Conservation (phyloP, 169 alveolate species). For the Perkinsus olseni region DNA sequence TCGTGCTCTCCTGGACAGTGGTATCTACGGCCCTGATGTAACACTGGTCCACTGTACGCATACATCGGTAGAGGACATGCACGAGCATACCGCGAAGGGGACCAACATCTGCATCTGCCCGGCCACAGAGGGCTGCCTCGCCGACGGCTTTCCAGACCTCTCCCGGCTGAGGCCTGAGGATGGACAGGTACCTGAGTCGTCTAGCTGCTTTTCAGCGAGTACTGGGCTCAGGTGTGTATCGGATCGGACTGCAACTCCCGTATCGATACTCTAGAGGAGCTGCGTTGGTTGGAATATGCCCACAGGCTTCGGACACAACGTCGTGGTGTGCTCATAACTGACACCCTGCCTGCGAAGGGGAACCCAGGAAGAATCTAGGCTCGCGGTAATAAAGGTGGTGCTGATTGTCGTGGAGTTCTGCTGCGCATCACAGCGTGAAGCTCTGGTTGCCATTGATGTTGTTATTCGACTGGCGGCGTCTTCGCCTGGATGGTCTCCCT, state of each 20-base stretch:
- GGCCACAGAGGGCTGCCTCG: conserved; percentile 4
- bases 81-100: background rate
- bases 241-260: conserved; percentile 7
- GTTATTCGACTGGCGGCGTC: too few relatives aligned
- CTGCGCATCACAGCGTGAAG: too few relatives aligned
- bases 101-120: conserved; percentile 1
- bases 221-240: background rate
- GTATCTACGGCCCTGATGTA: background rate
- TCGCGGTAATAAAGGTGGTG: background rate
- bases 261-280: conserved; percentile 3
- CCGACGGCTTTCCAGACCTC: conserved; percentile 1
- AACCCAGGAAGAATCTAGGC: background rate
- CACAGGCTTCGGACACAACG: background rate
- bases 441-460: too few relatives aligned
- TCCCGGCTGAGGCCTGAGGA: background rate
- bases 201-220: background rate
- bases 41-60: conserved; percentile 9
- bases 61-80: background rate
- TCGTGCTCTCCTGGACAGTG: background rate
- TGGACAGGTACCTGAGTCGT: background rate
- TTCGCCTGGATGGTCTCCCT: too few relatives aligned
- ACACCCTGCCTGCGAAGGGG: background rate
- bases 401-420: too few relatives aligned
- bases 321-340: background rate
- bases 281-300: conserved; percentile 5